Conservation (phyloP, 495 filamentous ascomycete genomes). For the Entonaema liquescens region DNA sequence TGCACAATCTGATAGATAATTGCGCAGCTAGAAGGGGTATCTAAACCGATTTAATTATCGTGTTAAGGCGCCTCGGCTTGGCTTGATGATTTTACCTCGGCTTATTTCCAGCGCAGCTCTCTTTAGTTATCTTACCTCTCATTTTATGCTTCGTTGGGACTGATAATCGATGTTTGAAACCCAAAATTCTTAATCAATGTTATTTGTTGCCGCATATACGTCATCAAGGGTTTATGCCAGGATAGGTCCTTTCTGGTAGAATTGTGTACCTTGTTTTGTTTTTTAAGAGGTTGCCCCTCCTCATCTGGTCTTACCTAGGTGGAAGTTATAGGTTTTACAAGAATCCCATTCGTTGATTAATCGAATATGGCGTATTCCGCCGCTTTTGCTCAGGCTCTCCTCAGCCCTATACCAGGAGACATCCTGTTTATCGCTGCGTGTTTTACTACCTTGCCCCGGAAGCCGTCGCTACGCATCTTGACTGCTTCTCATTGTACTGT, state of each 20-base stretch:
- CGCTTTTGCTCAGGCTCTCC: too few species aligned
- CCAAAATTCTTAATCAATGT: background rate
- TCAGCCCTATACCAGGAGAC: too few species aligned
- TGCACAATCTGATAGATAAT: background rate
- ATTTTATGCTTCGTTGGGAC: background rate
- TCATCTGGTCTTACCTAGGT: too few species aligned
- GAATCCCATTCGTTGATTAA: too few species aligned
- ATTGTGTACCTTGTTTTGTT: background rate
- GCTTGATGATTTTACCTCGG: background rate
- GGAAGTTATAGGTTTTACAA: too few species aligned
- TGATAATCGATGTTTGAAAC: background rate
- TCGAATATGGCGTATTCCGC: too few species aligned
- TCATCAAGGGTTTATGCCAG: background rate
- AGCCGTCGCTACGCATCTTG: too few species aligned
- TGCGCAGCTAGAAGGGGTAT: background rate
- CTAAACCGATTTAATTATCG: background rate
- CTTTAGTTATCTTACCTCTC: background rate
- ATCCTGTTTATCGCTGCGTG: too few species aligned
- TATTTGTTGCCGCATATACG: slow-evolving; percentile 1
- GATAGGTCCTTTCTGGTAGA: background rate
- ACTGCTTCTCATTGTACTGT: too few species aligned
- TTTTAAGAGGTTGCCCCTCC: background rate
- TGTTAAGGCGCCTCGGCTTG: background rate
- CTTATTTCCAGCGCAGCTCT: background rate
- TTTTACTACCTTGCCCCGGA: too few species aligned